Conservation (phyloP, 1,139 yeast genomes). For the Yamadazyma trypodendri region DNA sequence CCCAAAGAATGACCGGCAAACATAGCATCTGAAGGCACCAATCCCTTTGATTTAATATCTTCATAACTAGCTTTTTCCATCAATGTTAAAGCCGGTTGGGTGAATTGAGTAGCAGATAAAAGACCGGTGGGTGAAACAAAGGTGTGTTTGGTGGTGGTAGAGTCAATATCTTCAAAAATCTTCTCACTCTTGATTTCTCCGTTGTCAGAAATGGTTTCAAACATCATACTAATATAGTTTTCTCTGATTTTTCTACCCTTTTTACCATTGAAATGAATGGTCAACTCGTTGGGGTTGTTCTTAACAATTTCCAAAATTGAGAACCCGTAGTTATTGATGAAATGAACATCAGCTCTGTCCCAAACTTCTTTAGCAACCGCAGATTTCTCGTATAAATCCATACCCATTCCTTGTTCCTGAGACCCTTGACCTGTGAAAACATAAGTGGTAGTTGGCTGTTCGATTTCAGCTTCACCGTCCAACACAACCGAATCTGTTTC, state of each 20-base stretch:
- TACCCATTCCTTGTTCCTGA: conserved; percentile 99
- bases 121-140: conserved; percentile 94
- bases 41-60: conserved; percentile 93
- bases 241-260: conserved; percentile 94
- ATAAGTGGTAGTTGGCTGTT: conserved; percentile 94
- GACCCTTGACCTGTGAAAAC: conserved; percentile 99
- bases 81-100: conserved; percentile 97
- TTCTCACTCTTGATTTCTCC: conserved; percentile 87
- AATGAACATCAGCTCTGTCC: conserved; percentile 96
- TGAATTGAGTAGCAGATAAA: conserved; percentile 96
- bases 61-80: conserved; percentile 99
- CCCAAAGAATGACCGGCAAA: conserved; percentile 99
- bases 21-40: conserved; percentile 88
- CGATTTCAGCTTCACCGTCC: conserved; percentile 96
- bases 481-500: conserved; percentile 77
- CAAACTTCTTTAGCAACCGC: conserved; percentile 93
- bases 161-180: conserved; percentile 89
- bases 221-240: conserved; percentile 95
- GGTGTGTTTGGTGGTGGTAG: conserved; percentile 78
- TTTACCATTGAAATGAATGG: conserved; percentile 97
- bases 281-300: conserved; percentile 93
- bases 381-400: conserved; percentile 91
- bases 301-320: conserved; percentile 92
- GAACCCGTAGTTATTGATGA: conserved; percentile 92
- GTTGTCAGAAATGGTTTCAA: conserved; percentile 86